phyloP scores from a whole-genome alignment of 2,329 filamentous ascomycete species.

The Verticillium isaacii region DNA sequence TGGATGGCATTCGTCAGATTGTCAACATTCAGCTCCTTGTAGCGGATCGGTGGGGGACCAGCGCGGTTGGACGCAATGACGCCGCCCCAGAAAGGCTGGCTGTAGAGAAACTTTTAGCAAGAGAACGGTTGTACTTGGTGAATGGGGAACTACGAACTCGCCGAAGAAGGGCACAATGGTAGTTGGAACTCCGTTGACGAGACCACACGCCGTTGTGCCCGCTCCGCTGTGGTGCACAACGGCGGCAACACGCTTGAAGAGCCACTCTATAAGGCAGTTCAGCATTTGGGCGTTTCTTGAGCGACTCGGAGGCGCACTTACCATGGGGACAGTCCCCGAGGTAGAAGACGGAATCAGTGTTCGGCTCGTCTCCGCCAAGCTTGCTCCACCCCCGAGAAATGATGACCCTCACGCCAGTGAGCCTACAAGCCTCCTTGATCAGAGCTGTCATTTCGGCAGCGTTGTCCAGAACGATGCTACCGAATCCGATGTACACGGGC shows the following conservation, averaged over 20 bases:
- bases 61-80: conserved; percentile 25
- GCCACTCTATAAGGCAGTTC: conserved; percentile 34
- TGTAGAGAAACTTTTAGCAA: background rate
- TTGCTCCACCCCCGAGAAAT: conserved; percentile 33
- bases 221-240: conserved; percentile 58
- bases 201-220: conserved; percentile 52
- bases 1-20: conserved; percentile 28
- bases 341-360: conserved; percentile 33
- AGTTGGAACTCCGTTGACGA: conserved; percentile 45
- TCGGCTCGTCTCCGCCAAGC: conserved; percentile 7
- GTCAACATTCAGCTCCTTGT: conserved; percentile 24
- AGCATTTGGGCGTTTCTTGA: too few species aligned
- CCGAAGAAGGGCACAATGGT: conserved; percentile 48
- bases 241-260: conserved; percentile 48
- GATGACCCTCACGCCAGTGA: conserved; percentile 41
- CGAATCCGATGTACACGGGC: conserved; percentile 40
- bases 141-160: conserved; percentile 15
- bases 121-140: background rate
- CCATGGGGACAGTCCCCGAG: conserved; percentile 49
- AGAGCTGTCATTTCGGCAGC: conserved; percentile 30
- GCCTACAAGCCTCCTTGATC: conserved; percentile 33
- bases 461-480: conserved; percentile 44
- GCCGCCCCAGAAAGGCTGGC: conserved; percentile 37
- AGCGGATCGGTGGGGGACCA: conserved; percentile 26
- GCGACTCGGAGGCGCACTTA: background rate